These are phyloP conservation scores for Isatis tinctoria DNA, from an alignment of 345 rosid genomes.

Conservation along the genomic window DNA sequence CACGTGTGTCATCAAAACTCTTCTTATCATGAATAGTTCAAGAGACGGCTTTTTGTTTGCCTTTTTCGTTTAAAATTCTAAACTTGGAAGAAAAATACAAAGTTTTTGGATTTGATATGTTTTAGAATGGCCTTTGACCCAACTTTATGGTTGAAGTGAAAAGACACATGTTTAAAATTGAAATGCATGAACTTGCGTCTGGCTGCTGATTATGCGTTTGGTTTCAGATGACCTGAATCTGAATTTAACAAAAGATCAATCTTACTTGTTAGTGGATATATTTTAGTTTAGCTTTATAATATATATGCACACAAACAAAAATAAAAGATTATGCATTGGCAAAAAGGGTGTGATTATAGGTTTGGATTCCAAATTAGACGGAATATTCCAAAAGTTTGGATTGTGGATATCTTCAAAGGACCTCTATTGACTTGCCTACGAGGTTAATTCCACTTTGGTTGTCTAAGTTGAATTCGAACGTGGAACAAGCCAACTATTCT, in stretches of 20 bases:
- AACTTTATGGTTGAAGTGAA: background rate
- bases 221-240: constrained; percentile 1
- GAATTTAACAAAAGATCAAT: constrained; percentile 6
- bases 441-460: constrained; percentile 12
- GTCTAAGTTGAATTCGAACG: background rate
- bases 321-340: background rate
- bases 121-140: constrained; percentile 22
- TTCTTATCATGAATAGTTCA: constrained; percentile 28
- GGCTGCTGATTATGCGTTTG: constrained; percentile 25
- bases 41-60: constrained; percentile 12
- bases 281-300: constrained; percentile 6
- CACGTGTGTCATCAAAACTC: constrained; percentile 19
- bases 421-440: constrained; percentile 9
- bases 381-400: constrained; percentile 14
- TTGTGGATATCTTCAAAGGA: constrained; percentile 25
- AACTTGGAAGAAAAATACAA: background rate
- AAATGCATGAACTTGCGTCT: constrained; percentile 24
- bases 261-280: background rate
- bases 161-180: constrained; percentile 1
- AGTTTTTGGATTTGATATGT: constrained; percentile 2
- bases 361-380: constrained; percentile 2
- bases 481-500: constrained; percentile 11
- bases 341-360: background rate
- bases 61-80: background rate
- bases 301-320: background rate